These are phyloP conservation scores for Chrysosphaeria jannelii DNA, from an alignment of 2,329 filamentous ascomycete genomes.

Conservation along the genomic window DNA sequence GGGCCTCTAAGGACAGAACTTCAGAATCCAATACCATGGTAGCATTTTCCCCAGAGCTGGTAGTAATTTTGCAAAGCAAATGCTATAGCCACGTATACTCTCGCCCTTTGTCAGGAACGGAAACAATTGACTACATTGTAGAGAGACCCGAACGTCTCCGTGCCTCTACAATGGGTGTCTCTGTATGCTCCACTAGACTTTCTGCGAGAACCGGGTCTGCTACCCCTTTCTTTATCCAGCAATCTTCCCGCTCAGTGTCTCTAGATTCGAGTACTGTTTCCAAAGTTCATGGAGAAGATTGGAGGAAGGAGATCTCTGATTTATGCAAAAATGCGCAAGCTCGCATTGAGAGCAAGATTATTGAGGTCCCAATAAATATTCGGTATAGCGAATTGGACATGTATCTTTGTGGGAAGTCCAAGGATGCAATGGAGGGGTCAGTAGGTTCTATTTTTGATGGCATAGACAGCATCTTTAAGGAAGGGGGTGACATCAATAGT, in stretches of 20 bases:
- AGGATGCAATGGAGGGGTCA: conserved; percentile 68
- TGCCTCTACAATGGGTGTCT: conserved; percentile 54
- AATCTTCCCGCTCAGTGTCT: conserved; percentile 40
- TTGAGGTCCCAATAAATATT: conserved; percentile 38
- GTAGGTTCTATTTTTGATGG: conserved; percentile 83
- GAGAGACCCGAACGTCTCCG: conserved; percentile 79
- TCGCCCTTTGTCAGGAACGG: conserved; percentile 45
- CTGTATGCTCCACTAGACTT: conserved; percentile 69
- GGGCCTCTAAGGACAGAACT: too few species aligned
- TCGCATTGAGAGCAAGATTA: conserved; percentile 46
- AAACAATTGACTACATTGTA: conserved; percentile 49
- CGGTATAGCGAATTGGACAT: conserved; percentile 78
- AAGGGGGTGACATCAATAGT: conserved; percentile 16
- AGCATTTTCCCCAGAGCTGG: too few species aligned
- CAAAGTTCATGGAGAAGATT: conserved; percentile 67
- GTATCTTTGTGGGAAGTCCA: conserved; percentile 65
- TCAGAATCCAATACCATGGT: too few species aligned
- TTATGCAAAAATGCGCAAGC: conserved; percentile 62
- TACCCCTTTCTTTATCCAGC: conserved; percentile 57
- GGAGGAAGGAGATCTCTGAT: conserved; percentile 71
- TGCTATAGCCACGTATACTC: conserved; percentile 89
- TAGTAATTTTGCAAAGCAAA: conserved; percentile 72
- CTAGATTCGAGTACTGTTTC: conserved; percentile 56
- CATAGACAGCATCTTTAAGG: conserved; percentile 53
- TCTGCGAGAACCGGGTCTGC: conserved; percentile 28